Evolutionary conservation across 192 early-diverging fungal genomes (phyloP).

Genomic region (Obelidium mucronatum): DNA sequence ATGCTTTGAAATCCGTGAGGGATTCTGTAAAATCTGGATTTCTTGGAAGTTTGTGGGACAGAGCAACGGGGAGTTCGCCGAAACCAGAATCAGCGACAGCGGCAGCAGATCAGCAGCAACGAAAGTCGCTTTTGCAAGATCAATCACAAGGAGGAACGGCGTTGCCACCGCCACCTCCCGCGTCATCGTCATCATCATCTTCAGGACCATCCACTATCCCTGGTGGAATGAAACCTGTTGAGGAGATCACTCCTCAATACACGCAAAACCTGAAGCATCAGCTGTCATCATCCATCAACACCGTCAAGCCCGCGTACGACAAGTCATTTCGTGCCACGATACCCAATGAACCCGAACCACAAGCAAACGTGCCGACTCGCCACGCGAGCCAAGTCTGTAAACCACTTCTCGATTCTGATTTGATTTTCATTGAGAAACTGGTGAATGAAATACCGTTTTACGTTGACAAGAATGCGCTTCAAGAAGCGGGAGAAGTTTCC

Average conservation of each 20-base stretch:
- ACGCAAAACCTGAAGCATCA: conserved; percentile 46
- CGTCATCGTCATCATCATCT: no score
- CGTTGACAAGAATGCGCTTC: conserved; percentile 37
- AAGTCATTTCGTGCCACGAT: conserved; percentile 49
- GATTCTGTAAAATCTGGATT: conserved; percentile 28
- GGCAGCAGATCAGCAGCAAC: not conserved
- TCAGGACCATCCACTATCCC: no score
- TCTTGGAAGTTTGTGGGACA: conserved; percentile 32
- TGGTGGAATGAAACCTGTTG: conserved; percentile 34
- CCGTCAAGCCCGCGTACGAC: conserved; percentile 41
- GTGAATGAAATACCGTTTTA: conserved; percentile 46
- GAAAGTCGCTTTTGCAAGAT: not conserved
- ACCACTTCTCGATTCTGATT: conserved; percentile 49
- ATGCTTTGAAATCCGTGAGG: conserved; percentile 16
- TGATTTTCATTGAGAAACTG: conserved; percentile 21
- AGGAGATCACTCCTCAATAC: conserved; percentile 42
- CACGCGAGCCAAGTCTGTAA: conserved; percentile 40
- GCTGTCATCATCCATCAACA: conserved; percentile 44
- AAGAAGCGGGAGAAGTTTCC: conserved; percentile 8
- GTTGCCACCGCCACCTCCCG: not conserved
- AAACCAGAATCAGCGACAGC: no score
- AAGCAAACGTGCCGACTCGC: conserved; percentile 31
- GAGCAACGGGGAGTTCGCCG: not conserved
- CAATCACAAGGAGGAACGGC: not conserved
- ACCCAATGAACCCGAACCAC: conserved; percentile 42